A percentile compares a stretch with the other conserved stretches of the same genome.
phyloP scores from a whole-genome alignment of 176 grass and related monocot genomes.

The Juncus inflexus region DNA sequence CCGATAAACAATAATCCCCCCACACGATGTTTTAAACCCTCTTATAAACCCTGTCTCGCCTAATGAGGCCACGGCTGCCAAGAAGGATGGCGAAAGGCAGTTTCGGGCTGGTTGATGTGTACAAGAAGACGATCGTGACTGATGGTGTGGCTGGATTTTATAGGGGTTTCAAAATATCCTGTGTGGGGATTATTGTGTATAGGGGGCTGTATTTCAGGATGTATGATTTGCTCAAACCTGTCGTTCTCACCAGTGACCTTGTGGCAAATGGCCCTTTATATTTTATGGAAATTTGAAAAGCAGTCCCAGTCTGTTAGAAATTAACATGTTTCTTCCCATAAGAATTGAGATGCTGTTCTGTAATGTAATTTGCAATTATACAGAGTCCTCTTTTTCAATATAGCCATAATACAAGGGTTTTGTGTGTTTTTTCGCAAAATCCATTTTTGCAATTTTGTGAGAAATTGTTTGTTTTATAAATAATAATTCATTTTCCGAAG shows the following conservation, averaged over 20 bases:
- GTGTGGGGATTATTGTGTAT: constrained; percentile 66
- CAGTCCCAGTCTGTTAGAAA: too few relatives aligned
- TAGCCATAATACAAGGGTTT: too few relatives aligned
- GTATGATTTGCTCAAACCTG: constrained; percentile 62
- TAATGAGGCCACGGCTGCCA: constrained; percentile 52
- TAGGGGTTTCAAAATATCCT: constrained; percentile 57
- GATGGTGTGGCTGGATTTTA: constrained; percentile 54
- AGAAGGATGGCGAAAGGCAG: constrained; percentile 54
- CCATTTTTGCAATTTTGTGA: too few relatives aligned
- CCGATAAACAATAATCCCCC: too few relatives aligned
- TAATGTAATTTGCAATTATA: too few relatives aligned
- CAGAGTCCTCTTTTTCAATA: background rate
- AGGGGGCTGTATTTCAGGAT: constrained; percentile 60
- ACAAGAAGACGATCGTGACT: constrained; percentile 39
- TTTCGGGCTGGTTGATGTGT: constrained; percentile 61
- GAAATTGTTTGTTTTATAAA: too few relatives aligned
- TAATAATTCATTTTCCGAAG: background rate
- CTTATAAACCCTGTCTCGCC: constrained; percentile 48
- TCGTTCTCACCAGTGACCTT: constrained; percentile 41
- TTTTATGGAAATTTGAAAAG: too few relatives aligned
- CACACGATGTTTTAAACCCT: too few relatives aligned
- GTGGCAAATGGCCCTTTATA: constrained; percentile 27
- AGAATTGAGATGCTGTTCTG: too few relatives aligned
- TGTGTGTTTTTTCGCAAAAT: too few relatives aligned
- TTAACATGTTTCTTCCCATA: too few relatives aligned